Conservation (phyloP, 805 yeast genomes). For the Metschnikowia sp. region DNA sequence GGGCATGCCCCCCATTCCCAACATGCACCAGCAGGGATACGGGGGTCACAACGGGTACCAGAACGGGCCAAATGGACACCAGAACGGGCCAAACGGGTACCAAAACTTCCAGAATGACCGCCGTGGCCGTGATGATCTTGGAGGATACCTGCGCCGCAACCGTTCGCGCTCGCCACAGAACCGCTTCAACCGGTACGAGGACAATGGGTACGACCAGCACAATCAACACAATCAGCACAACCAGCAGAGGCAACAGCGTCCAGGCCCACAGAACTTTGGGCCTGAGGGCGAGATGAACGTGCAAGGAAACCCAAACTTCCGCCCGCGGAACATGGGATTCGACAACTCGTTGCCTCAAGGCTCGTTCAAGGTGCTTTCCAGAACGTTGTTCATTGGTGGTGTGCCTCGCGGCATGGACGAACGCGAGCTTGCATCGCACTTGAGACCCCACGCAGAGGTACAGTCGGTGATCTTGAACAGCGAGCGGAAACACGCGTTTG, state of each 20-base stretch:
- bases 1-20: conserved; percentile 13
- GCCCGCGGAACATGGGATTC: conserved; percentile 68
- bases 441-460: conserved; percentile 86
- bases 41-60: not conserved
- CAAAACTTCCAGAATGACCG: conserved; percentile 17
- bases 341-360: conserved; percentile 76
- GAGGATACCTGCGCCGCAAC: conserved; percentile 45
- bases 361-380: conserved; percentile 74
- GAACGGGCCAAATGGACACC: conserved; percentile 1
- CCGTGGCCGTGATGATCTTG: conserved; percentile 31
- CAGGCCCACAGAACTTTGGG: conserved; percentile 13
- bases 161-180: conserved; percentile 54
- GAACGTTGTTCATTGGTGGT: conserved; percentile 94
- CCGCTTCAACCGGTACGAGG: conserved; percentile 15
- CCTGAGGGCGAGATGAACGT: conserved; percentile 59
- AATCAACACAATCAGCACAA: conserved; percentile 6
- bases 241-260: conserved; percentile 16
- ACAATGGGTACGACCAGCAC: conserved; percentile 1
- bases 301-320: conserved; percentile 70
- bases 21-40: conserved; percentile 9
- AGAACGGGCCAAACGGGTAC: conserved; percentile 8
- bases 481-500: conserved; percentile 93
- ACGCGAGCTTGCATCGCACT: conserved; percentile 58
- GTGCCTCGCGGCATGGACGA: conserved; percentile 83
- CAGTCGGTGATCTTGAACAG: conserved; percentile 85